phyloP scores from a whole-genome alignment of 805 yeast genomes.

The Saturnispora bothae region DNA sequence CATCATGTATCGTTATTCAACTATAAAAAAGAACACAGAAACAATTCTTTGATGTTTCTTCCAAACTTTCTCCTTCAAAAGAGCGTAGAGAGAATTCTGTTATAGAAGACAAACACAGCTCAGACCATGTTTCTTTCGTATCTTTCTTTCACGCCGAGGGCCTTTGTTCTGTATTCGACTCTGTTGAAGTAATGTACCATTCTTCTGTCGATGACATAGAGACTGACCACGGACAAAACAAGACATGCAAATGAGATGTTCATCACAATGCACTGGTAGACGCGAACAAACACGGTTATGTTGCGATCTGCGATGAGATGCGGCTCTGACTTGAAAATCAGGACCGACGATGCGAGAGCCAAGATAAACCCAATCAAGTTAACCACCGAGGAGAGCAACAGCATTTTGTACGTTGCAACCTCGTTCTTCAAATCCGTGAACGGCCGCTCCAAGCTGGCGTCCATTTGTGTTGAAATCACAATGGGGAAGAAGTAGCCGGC shows the following conservation, averaged over 20 bases:
- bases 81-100: too few species aligned
- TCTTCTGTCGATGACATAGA: conserved; percentile 18
- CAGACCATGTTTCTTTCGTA: too few species aligned
- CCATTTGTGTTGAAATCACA: conserved; percentile 14
- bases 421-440: conserved; percentile 19
- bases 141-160: conserved; percentile 5
- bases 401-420: conserved; percentile 16
- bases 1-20: too few species aligned
- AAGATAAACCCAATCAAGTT: conserved; percentile 16
- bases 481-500: conserved; percentile 22
- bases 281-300: conserved; percentile 6
- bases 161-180: conserved; percentile 16
- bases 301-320: not conserved
- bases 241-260: conserved; percentile 15
- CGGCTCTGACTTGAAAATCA: not conserved
- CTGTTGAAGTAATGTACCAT: conserved; percentile 20
- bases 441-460: conserved; percentile 19
- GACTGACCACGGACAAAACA: conserved; percentile 16
- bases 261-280: conserved; percentile 20
- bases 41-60: too few species aligned
- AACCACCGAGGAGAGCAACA: conserved; percentile 13
- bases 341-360: conserved; percentile 8
- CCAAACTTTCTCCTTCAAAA: too few species aligned
- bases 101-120: too few species aligned
- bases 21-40: too few species aligned